Conservation (phyloP, 257 asterid genomes). For the Scutellaria minor region DNA sequence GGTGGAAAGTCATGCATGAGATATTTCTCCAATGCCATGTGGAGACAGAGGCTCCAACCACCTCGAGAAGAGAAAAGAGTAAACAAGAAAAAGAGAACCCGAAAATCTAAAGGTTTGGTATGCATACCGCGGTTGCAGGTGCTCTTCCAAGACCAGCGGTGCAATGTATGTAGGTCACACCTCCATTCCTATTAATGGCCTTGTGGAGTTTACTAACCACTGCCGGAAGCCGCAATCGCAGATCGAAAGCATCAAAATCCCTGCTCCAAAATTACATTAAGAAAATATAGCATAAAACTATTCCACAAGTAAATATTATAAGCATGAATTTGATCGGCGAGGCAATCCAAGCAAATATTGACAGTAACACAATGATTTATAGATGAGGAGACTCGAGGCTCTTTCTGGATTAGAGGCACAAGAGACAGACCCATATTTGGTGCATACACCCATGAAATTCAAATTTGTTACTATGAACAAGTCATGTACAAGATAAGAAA, state of each 20-base stretch:
- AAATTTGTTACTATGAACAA: background rate
- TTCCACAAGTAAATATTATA: background rate
- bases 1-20: background rate
- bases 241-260: constrained; percentile 94
- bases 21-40: background rate
- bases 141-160: constrained; percentile 99
- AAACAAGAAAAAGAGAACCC: background rate
- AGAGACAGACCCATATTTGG: background rate
- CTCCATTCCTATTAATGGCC: constrained; percentile 74
- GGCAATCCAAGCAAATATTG: background rate
- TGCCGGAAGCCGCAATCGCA: constrained; percentile 85
- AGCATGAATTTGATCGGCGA: no score
- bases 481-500: background rate
- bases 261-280: constrained; percentile 48
- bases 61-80: background rate
- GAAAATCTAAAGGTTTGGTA: constrained; percentile 23
- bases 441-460: background rate
- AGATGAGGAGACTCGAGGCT: background rate
- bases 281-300: background rate
- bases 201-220: constrained; percentile 81
- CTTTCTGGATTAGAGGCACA: background rate
- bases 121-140: constrained; percentile 85
- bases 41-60: background rate
- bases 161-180: constrained; percentile 91
- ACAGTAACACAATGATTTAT: background rate